Base-by-base conservation (phyloP, 169 alveolate genomes). In the Cyclospora cayetanensis region DNA sequence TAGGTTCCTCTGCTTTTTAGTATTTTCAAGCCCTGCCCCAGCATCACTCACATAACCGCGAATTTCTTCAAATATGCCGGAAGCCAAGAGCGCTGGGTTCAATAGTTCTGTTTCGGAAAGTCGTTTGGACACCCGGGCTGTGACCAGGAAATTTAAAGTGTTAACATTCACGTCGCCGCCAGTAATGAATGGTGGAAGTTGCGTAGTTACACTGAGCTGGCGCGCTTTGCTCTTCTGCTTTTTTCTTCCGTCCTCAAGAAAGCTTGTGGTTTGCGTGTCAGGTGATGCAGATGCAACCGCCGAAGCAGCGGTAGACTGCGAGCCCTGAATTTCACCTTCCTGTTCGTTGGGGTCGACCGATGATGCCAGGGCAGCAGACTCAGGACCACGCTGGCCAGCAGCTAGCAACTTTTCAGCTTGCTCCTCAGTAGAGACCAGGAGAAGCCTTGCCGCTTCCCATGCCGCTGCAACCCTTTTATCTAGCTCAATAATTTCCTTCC, bases 41-140 rank as follows among this genome's bases (percentile, higher is more conserved):
- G 90, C 29, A 50, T 80, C 90, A 39, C 34, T 80, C 4, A 80
- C 35, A 53, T 80, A 80, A 37, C 90, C 90, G 12, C 90, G 90
- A 41, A 80, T 1, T 52, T 52, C 53, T 4, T 72, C 25, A 9
- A 80, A 41, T 46, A 80, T 50, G 70, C 9, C n/a, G 27, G 27
- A 31, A 1, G 77, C 50, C n/a, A 80, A 53, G 22, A 80, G 35
- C 52, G 43, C 22, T 50, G 90, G 90, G 9, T 80, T 80, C 35
- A 55, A 50, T n/a, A 80, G 1, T 3, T 53, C 76, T 22, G 77
- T 50, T 5, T 50, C 76, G 34, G 50, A 42, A 52, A 80, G 90
- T 22, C 1, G 3, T 76, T 27, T 34, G 90, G 76, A 52, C 39
- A 80, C 55, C 12, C 1, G 43, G 74, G 90, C 90, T 53, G 90